A percentile compares a stretch with the other conserved stretches of the same genome.
Evolutionary conservation across 164 flowering plant species (phyloP).

Genomic region (Houttuynia cordata): DNA sequence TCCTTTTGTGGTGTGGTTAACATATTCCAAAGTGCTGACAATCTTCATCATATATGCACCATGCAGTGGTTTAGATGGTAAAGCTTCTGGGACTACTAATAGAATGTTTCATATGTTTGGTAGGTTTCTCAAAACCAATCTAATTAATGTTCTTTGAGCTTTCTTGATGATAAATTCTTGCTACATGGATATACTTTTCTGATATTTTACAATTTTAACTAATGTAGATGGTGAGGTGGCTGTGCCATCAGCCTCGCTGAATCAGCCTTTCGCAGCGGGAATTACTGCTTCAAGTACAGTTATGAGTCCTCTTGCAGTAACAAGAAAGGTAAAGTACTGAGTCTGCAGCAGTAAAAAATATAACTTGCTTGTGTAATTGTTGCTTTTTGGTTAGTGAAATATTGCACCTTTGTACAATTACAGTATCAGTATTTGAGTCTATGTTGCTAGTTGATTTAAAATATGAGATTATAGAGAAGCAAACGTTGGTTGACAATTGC

Average conservation of each 20-base stretch:
- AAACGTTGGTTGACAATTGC: background rate
- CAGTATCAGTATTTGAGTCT: background rate
- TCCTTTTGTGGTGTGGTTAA: background rate
- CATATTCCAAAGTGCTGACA: background rate
- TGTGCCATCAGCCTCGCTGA: conserved; percentile 18
- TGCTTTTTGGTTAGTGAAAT: background rate
- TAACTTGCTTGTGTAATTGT: background rate
- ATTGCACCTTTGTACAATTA: background rate
- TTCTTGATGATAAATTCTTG: background rate
- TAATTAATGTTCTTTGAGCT: background rate
- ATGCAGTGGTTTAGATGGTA: conserved; percentile 42
- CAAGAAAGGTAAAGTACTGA: conserved; percentile 29
- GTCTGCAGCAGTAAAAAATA: background rate
- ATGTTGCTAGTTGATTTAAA: background rate
- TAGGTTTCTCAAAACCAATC: conserved; percentile 12
- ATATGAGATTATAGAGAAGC: background rate
- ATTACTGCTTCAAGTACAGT: conserved; percentile 29
- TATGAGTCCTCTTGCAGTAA: conserved; percentile 29
- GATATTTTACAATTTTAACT: conserved; percentile 2
- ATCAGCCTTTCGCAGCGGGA: conserved; percentile 20
- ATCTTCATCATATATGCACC: conserved; percentile 1
- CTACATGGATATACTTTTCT: background rate
- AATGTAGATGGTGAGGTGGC: conserved; percentile 37
- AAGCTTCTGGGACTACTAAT: conserved; percentile 25
- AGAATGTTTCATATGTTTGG: conserved; percentile 44